Conservation (phyloP, 108 stramenopile genomes). For the Fragilariopsis cylindrus region DNA sequence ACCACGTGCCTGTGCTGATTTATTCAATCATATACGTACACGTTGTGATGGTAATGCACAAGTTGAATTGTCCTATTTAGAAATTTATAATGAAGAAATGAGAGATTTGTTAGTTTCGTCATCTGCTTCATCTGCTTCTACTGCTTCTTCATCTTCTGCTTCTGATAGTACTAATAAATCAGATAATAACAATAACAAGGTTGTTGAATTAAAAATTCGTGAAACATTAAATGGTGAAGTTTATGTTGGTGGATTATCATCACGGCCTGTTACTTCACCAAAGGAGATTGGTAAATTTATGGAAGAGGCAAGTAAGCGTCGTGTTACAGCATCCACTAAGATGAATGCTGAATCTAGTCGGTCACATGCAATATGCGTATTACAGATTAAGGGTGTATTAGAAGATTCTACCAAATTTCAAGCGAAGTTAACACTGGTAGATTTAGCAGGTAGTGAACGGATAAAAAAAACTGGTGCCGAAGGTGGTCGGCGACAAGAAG, state of each 20-base stretch:
- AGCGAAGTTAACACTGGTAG: slow-evolving; percentile 95
- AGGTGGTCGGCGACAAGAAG: slow-evolving; percentile 89
- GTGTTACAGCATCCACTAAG: slow-evolving; percentile 79
- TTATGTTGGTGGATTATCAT: slow-evolving; percentile 61
- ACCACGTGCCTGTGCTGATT: slow-evolving; percentile 92
- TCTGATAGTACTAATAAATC: too few relatives aligned
- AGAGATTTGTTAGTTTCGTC: slow-evolving; percentile 75
- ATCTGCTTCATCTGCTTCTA: too few relatives aligned
- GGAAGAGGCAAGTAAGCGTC: slow-evolving; percentile 48
- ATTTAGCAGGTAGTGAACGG: slow-evolving; percentile 93
- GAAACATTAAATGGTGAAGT: slow-evolving; percentile 67
- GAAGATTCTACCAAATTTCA: slow-evolving; percentile 43
- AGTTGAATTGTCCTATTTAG: slow-evolving; percentile 94
- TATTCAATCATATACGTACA: slow-evolving; percentile 69
- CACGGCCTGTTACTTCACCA: slow-evolving; percentile 43
- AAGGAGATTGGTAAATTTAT: slow-evolving; percentile 61
- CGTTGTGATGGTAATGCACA: slow-evolving; percentile 84
- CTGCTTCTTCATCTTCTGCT: too few relatives aligned
- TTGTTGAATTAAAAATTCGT: slow-evolving; percentile 49
- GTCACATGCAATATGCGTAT: slow-evolving; percentile 93
- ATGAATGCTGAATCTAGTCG: slow-evolving; percentile 91
- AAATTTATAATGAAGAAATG: slow-evolving; percentile 99
- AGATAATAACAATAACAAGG: background rate
- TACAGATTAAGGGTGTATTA: slow-evolving; percentile 60
- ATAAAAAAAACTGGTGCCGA: slow-evolving; percentile 99